phyloP scores from a whole-genome alignment of 345 rosid genomes.

The Eutrema yunnanense region DNA sequence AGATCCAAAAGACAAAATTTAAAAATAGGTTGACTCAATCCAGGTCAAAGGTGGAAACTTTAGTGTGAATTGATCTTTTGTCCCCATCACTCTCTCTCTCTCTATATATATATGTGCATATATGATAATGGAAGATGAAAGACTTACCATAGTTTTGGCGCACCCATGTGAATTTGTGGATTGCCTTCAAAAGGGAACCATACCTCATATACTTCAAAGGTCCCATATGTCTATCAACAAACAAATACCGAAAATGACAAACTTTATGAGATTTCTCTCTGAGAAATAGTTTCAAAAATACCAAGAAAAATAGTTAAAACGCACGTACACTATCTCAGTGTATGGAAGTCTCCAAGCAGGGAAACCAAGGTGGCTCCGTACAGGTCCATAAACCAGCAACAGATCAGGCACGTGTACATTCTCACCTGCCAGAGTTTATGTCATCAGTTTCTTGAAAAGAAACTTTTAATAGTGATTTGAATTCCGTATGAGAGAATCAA shows the following conservation, averaged over 20 bases:
- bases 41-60: neutral
- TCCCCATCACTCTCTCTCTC: neutral
- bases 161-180: constrained; percentile 68
- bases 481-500: neutral
- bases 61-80: neutral
- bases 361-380: constrained; percentile 85
- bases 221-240: constrained; percentile 70
- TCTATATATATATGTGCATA: neutral
- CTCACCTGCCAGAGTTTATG: constrained; percentile 43
- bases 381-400: constrained; percentile 78
- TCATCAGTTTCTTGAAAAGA: neutral
- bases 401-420: constrained; percentile 72
- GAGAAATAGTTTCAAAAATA: neutral
- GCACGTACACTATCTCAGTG: constrained; percentile 75
- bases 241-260: constrained; percentile 7
- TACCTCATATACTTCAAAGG: constrained; percentile 57
- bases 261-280: neutral
- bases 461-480: neutral
- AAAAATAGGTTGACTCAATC: neutral
- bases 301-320: constrained; percentile 5
- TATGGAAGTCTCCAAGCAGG: constrained; percentile 93
- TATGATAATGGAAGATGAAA: neutral
- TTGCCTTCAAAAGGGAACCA: constrained; percentile 66
- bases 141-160: constrained; percentile 76
- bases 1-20: neutral